phyloP scores from a whole-genome alignment of 768 basidiomycete genomes.

The Russula virescens region DNA sequence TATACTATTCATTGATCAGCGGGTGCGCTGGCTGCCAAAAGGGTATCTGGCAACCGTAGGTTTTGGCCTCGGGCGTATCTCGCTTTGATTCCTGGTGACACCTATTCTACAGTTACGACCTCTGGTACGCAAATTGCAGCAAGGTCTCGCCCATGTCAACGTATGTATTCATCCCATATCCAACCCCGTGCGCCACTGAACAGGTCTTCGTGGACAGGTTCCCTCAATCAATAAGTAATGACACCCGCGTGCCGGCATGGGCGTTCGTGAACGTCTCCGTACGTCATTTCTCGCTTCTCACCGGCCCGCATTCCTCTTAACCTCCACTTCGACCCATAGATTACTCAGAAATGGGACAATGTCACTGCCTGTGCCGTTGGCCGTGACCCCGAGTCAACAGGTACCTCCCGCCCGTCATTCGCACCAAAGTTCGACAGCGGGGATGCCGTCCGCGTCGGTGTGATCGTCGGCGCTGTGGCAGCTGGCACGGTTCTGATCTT shows the following conservation, averaged over 20 bases:
- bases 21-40: conserved; percentile 15
- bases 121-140: conserved; percentile 5
- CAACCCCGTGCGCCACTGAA: neutral
- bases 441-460: neutral
- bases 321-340: neutral
- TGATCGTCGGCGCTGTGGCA: neutral
- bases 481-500: neutral
- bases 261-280: conserved; percentile 11
- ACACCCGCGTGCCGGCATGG: conserved; percentile 11
- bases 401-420: conserved; percentile 1
- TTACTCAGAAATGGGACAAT: conserved; percentile 8
- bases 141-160: neutral
- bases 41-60: conserved; percentile 10
- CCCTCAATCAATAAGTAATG: neutral
- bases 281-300: neutral
- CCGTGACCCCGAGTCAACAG: neutral
- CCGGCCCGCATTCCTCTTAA: neutral
- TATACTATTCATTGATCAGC: conserved; percentile 7
- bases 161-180: neutral
- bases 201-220: neutral
- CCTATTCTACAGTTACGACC: neutral
- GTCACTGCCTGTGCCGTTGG: conserved; percentile 7
- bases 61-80: neutral
- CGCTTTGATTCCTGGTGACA: neutral
- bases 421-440: neutral